A percentile compares a stretch with the other conserved stretches of the same genome.
These are phyloP conservation scores for Thoreauomyces humboldtii DNA, from an alignment of 192 early-diverging fungal genomes.

Conservation along the genomic window DNA sequence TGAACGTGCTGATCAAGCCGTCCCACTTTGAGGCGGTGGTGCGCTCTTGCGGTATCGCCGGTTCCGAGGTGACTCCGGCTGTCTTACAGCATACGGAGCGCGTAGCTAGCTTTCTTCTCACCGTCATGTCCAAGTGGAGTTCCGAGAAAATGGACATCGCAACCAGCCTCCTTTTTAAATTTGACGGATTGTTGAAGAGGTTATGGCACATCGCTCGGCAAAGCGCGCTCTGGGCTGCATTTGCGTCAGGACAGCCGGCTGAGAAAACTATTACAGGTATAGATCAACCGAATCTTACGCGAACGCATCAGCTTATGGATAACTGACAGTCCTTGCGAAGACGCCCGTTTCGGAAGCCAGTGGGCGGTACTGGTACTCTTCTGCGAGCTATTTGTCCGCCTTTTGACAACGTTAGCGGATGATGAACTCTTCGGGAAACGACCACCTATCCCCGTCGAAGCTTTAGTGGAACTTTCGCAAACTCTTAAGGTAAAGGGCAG, in stretches of 20 bases:
- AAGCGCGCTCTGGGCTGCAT: slow-evolving; percentile 1
- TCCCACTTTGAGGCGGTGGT: slow-evolving; percentile 38
- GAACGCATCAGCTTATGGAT: too few species aligned
- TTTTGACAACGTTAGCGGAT: slow-evolving; percentile 79
- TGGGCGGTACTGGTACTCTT: slow-evolving; percentile 68
- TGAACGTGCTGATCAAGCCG: slow-evolving; percentile 37
- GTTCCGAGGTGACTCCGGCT: neutral
- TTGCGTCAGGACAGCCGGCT: slow-evolving; percentile 11
- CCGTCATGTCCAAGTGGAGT: slow-evolving; percentile 59
- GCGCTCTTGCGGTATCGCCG: neutral
- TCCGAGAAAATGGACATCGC: slow-evolving; percentile 52
- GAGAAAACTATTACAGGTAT: too few species aligned
- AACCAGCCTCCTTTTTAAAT: slow-evolving; percentile 47
- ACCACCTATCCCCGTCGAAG: slow-evolving; percentile 43
- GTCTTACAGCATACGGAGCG: slow-evolving; percentile 9
- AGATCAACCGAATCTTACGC: too few species aligned
- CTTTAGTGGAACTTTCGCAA: slow-evolving; percentile 50
- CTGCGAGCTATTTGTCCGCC: slow-evolving; percentile 68
- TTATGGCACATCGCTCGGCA: neutral
- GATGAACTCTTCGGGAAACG: slow-evolving; percentile 72
- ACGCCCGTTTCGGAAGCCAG: slow-evolving; percentile 35
- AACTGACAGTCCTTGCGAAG: too few species aligned
- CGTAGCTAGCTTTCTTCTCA: slow-evolving; percentile 50
- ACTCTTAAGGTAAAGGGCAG: slow-evolving; percentile 6
- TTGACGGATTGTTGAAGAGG: slow-evolving; percentile 29